Evolutionary conservation across 2,329 filamentous ascomycete genomes (phyloP).

Genomic region (Tolypocladium cylindrosporum): DNA sequence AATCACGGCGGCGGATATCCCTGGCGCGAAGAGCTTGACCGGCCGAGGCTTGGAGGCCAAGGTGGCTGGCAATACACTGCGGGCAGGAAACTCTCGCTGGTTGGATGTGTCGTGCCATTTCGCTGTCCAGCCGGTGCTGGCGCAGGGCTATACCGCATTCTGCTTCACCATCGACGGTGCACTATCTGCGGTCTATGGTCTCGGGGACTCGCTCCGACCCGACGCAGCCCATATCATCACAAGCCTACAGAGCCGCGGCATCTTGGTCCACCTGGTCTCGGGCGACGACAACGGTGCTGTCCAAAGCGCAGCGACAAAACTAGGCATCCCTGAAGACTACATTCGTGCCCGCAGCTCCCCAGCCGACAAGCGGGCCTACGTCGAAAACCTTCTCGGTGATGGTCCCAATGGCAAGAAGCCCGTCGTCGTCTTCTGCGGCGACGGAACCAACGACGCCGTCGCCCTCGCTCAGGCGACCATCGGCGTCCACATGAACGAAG

Average conservation of each 20-base stretch:
- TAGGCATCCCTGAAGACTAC: constrained; percentile 27
- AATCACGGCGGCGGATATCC: constrained; percentile 9
- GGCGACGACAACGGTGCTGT: constrained; percentile 46
- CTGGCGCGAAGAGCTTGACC: constrained; percentile 25
- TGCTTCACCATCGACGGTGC: constrained; percentile 31
- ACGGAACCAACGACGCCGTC: constrained; percentile 70
- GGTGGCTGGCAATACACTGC: constrained; percentile 18
- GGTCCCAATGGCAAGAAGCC: not conserved
- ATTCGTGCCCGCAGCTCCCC: constrained; percentile 33
- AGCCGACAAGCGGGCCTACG: constrained; percentile 34
- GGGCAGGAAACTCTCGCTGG: constrained; percentile 43
- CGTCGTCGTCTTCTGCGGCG: constrained; percentile 16
- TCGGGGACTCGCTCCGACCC: constrained; percentile 34
- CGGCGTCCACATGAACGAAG: constrained; percentile 56
- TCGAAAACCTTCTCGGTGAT: constrained; percentile 23
- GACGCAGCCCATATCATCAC: constrained; percentile 27
- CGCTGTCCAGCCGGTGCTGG: constrained; percentile 23
- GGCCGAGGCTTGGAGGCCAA: constrained; percentile 36
- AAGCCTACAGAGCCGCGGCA: constrained; percentile 23
- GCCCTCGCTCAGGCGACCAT: constrained; percentile 62
- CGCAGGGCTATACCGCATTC: constrained; percentile 31
- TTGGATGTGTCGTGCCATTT: constrained; percentile 21
- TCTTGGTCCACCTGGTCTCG: constrained; percentile 38
- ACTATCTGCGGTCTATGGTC: constrained; percentile 31
- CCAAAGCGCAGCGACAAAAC: constrained; percentile 21